A percentile compares a stretch with the other conserved stretches of the same genome.
Conservation (phyloP, 768 basidiomycete genomes). For the Trametes cubensis region DNA sequence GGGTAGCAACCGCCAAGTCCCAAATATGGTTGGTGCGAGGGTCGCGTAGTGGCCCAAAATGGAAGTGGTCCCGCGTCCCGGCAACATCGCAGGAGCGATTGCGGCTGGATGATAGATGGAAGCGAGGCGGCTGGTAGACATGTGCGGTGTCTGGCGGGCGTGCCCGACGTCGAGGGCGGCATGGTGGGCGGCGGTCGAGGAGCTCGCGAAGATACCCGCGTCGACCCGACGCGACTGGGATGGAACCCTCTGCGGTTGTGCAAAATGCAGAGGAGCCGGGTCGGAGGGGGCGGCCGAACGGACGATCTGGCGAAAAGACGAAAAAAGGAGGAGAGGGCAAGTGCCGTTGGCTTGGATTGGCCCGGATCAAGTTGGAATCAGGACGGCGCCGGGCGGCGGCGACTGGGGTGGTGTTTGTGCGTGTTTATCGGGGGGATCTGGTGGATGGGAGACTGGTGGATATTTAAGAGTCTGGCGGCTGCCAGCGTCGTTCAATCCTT, state of each 20-base stretch:
- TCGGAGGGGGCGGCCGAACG: conserved; percentile 22
- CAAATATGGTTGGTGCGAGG: neutral
- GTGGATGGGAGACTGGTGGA: conserved; percentile 17
- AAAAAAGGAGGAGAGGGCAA: neutral
- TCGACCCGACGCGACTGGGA: conserved; percentile 3
- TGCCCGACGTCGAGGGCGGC: neutral
- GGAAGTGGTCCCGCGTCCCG: conserved; percentile 3
- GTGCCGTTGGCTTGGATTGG: conserved; percentile 6
- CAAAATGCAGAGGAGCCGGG: conserved; percentile 4
- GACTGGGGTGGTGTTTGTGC: conserved; percentile 14
- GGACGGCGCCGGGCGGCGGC: conserved; percentile 16
- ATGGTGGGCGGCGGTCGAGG: neutral
- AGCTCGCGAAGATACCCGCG: conserved; percentile 11
- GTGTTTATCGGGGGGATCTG: conserved; percentile 20
- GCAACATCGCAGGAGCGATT: conserved; percentile 12
- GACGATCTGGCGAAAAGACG: conserved; percentile 1
- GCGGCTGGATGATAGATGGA: conserved; percentile 9
- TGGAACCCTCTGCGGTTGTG: neutral
- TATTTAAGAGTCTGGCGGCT: conserved; percentile 27
- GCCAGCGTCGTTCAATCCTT: conserved; percentile 24
- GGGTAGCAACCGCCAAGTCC: conserved; percentile 24
- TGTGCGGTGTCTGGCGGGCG: conserved; percentile 4
- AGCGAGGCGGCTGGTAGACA: conserved; percentile 19
- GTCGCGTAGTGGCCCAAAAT: conserved; percentile 8
- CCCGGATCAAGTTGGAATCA: conserved; percentile 22